Evolutionary conservation across 495 filamentous ascomycete genomes (phyloP).

Genomic region (Hypoxylon crocopeplum): DNA sequence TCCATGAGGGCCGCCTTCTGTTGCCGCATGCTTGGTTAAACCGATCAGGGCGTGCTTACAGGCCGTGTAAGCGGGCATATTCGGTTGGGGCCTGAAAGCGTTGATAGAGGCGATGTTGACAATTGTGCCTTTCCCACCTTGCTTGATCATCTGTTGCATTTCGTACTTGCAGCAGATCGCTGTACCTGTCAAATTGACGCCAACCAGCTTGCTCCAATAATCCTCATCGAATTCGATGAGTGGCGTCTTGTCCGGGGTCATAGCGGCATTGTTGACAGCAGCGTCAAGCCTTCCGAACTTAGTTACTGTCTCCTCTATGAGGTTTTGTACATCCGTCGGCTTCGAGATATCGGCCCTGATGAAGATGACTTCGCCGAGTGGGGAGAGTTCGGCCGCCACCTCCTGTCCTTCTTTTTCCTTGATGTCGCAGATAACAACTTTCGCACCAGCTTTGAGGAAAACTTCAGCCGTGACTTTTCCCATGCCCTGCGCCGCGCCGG

Average conservation of each 20-base stretch:
- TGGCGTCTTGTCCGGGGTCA: slow-evolving; percentile 66
- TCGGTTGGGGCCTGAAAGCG: slow-evolving; percentile 64
- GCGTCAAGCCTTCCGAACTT: slow-evolving; percentile 64
- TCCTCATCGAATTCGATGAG: slow-evolving; percentile 44
- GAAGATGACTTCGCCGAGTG: slow-evolving; percentile 29
- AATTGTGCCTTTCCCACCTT: slow-evolving; percentile 65
- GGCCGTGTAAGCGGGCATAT: slow-evolving; percentile 71
- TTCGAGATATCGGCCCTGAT: slow-evolving; percentile 39
- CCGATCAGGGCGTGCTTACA: slow-evolving; percentile 72
- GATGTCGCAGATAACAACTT: slow-evolving; percentile 52
- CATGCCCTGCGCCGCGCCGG: slow-evolving; percentile 54
- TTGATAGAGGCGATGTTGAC: slow-evolving; percentile 76
- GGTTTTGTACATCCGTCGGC: slow-evolving; percentile 36
- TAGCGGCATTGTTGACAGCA: slow-evolving; percentile 73
- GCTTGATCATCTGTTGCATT: slow-evolving; percentile 58
- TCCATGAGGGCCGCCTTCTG: slow-evolving; percentile 71
- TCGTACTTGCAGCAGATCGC: slow-evolving; percentile 56
- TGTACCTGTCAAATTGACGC: slow-evolving; percentile 56
- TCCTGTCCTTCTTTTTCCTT: slow-evolving; percentile 40
- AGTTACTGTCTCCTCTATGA: slow-evolving; percentile 54
- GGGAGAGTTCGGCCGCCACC: slow-evolving; percentile 13
- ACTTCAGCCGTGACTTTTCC: slow-evolving; percentile 52
- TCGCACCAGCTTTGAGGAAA: slow-evolving; percentile 40
- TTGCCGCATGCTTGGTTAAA: slow-evolving; percentile 71
- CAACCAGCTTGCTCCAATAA: slow-evolving; percentile 52